Percentiles rank a stretch among this genome's conserved stretches.
These are phyloP conservation scores for Capniomyces stellatus DNA, from an alignment of 371 early-diverging fungal genomes.

Conservation along the genomic window DNA sequence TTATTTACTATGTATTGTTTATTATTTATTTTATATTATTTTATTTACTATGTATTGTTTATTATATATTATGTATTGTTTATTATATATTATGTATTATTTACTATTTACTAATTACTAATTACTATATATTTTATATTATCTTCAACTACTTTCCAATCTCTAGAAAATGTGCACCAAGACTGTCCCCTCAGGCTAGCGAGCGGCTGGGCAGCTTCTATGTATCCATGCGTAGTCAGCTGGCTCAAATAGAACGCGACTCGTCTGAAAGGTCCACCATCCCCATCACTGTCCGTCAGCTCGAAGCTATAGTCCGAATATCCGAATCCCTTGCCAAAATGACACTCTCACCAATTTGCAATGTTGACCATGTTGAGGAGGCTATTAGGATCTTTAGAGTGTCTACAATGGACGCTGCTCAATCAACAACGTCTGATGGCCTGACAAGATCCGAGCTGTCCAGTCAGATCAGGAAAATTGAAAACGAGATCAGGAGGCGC, in stretches of 20 bases:
- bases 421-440: slow-evolving; percentile 61
- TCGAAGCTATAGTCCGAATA: slow-evolving; percentile 98
- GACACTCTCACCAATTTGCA: slow-evolving; percentile 76
- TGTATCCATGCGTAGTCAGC: slow-evolving; percentile 78
- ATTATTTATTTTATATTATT: background rate
- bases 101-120: background rate
- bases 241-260: slow-evolving; percentile 61
- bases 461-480: slow-evolving; percentile 53
- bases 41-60: no score
- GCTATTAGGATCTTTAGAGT: slow-evolving; percentile 96
- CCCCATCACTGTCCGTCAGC: slow-evolving; percentile 96
- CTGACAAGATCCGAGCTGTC: slow-evolving; percentile 50
- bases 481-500: slow-evolving; percentile 65
- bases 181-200: slow-evolving; percentile 70
- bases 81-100: no score
- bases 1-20: background rate
- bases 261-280: slow-evolving; percentile 65
- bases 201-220: slow-evolving; percentile 87
- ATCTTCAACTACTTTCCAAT: no score
- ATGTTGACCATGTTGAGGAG: slow-evolving; percentile 90
- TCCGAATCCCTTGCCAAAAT: slow-evolving; percentile 98
- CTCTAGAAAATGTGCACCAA: slow-evolving; percentile 77
- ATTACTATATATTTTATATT: background rate
- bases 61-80: no score
- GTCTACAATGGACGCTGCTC: slow-evolving; percentile 96